A percentile compares a stretch with the other conserved stretches of the same genome.
phyloP scores from a whole-genome alignment of 495 filamentous ascomycete species.

The Aspergillus campestris region DNA sequence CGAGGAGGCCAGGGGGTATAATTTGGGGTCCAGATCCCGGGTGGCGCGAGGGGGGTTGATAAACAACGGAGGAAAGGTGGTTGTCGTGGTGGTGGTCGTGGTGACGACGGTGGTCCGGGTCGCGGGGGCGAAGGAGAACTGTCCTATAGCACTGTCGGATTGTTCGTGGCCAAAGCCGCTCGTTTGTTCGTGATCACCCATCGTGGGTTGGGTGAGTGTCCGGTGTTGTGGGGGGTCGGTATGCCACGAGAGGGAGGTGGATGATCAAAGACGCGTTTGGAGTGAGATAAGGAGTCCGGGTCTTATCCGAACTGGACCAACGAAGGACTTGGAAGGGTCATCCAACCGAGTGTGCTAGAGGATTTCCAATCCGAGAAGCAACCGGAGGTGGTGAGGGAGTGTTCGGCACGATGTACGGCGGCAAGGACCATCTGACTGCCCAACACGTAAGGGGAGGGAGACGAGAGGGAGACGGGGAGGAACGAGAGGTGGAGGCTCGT shows the following conservation, averaged over 20 bases:
- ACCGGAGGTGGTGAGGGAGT: constrained; percentile 11
- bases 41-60: constrained; percentile 68
- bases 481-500: background rate
- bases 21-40: constrained; percentile 69
- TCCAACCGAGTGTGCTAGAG: too few species aligned
- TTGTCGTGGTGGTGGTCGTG: constrained; percentile 90
- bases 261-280: constrained; percentile 14
- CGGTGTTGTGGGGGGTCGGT: constrained; percentile 12
- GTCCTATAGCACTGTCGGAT: constrained; percentile 39
- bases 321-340: too few species aligned
- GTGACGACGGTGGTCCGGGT: constrained; percentile 76
- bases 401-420: constrained; percentile 16
- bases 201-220: constrained; percentile 16
- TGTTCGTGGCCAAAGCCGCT: constrained; percentile 14
- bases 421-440: constrained; percentile 22
- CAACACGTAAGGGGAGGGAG: constrained; percentile 1
- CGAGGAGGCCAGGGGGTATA: constrained; percentile 77
- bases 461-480: too few species aligned
- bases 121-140: constrained; percentile 63
- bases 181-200: constrained; percentile 22
- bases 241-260: constrained; percentile 1
- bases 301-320: too few species aligned
- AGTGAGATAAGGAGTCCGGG: too few species aligned
- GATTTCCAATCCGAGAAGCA: background rate
- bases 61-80: constrained; percentile 74